Percentiles rank a stretch among this genome's conserved stretches.
These are phyloP conservation scores for Tylopilus sp. DNA, from an alignment of 1,284 basidiomycete genomes.

Conservation along the genomic window DNA sequence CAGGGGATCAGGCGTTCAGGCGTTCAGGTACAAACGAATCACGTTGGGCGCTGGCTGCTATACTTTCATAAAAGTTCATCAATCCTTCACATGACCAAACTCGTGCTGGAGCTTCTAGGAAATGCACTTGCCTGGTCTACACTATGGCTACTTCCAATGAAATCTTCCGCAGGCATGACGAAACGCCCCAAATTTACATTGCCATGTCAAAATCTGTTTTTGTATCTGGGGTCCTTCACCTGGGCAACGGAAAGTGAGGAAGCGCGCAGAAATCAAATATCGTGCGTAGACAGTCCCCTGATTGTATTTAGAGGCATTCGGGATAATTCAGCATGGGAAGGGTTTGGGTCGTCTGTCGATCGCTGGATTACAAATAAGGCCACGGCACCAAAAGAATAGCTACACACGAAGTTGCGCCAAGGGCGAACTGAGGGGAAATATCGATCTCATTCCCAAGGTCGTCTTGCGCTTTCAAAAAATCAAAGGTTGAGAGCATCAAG, in stretches of 20 bases:
- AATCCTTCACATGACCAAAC: not conserved
- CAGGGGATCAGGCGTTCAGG: not conserved
- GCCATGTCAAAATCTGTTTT: not conserved
- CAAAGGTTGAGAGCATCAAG: conserved; percentile 24
- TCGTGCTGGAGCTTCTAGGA: not conserved
- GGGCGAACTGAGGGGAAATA: conserved; percentile 20
- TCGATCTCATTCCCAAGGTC: conserved; percentile 20
- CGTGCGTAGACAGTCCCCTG: conserved; percentile 10
- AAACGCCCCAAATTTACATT: not conserved
- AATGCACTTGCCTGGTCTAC: conserved; percentile 10
- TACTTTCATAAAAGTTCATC: not conserved
- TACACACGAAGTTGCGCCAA: conserved; percentile 15
- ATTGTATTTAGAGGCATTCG: conserved; percentile 8
- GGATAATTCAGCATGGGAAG: conserved; percentile 22
- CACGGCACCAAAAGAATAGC: not conserved
- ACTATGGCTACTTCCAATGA: not conserved
- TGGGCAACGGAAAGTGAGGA: not conserved
- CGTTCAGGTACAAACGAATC: not conserved
- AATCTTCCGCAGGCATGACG: not conserved
- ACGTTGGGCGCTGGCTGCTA: not conserved
- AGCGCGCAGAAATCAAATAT: conserved; percentile 1
- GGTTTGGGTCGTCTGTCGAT: conserved; percentile 18
- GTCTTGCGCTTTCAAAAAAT: conserved; percentile 22
- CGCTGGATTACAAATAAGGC: not conserved
- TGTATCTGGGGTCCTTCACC: not conserved